phyloP scores from a whole-genome alignment of 2,329 filamentous ascomycete genomes.

The Phaeosphaeriaceae sp. region DNA sequence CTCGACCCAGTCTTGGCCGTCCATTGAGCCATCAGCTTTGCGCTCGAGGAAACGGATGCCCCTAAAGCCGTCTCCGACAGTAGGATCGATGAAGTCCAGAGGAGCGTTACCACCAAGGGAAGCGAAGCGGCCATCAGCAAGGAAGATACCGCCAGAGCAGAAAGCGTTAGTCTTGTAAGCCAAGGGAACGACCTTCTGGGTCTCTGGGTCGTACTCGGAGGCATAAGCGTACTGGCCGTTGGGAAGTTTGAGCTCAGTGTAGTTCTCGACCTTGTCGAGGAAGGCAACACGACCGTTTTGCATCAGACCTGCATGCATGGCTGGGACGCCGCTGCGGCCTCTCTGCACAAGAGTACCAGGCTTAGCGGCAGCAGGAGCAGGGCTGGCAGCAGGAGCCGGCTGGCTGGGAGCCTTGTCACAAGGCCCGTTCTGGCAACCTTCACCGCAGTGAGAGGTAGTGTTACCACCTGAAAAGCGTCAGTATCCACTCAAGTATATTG shows the following conservation, averaged over 20 bases:
- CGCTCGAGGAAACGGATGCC: conserved; percentile 63
- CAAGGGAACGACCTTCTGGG: conserved; percentile 56
- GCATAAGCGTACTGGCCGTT: conserved; percentile 67
- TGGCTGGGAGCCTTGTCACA: conserved; percentile 53
- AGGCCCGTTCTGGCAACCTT: conserved; percentile 62
- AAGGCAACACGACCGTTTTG: conserved; percentile 66
- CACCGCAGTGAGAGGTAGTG: conserved; percentile 61
- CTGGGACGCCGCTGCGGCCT: conserved; percentile 66
- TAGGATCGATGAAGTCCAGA: conserved; percentile 62
- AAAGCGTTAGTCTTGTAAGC: conserved; percentile 66
- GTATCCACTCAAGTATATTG: too few species aligned
- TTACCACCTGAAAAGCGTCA: too few species aligned
- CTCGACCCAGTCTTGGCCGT: conserved; percentile 62
- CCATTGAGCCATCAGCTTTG: conserved; percentile 50
- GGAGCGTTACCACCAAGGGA: conserved; percentile 66
- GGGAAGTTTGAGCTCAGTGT: conserved; percentile 61
- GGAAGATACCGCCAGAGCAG: conserved; percentile 66
- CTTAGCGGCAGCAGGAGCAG: conserved; percentile 55
- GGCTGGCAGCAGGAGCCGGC: conserved; percentile 52
- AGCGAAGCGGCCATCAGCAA: conserved; percentile 63
- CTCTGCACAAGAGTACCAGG: conserved; percentile 58
- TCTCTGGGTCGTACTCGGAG: conserved; percentile 63
- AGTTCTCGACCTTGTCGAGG: conserved; percentile 69
- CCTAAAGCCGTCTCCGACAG: conserved; percentile 65
- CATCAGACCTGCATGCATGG: conserved; percentile 68